phyloP scores from a whole-genome alignment of 108 stramenopile species.

The Fragilaria radians region DNA sequence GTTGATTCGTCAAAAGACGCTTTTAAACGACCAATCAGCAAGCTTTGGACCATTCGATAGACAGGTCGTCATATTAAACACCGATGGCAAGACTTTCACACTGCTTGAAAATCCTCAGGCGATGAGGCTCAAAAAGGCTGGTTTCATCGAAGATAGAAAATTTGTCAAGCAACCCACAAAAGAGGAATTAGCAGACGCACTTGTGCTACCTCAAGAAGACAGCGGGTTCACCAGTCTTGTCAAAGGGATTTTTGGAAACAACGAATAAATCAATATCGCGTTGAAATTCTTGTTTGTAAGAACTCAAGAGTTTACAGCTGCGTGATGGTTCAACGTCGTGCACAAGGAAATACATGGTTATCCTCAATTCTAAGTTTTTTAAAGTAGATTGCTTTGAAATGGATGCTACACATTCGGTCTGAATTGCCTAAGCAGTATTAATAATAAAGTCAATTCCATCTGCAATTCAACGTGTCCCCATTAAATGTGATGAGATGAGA shows the following conservation, averaged over 20 bases:
- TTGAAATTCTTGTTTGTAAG: too few species aligned
- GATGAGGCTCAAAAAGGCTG: constrained; percentile 76
- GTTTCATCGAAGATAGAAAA: constrained; percentile 65
- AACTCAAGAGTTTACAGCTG: too few species aligned
- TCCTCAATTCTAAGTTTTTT: too few species aligned
- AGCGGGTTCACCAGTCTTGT: constrained; percentile 24
- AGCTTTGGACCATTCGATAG: constrained; percentile 72
- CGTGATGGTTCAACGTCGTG: too few species aligned
- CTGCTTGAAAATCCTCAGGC: constrained; percentile 70
- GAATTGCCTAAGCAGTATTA: too few species aligned
- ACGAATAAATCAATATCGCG: too few species aligned
- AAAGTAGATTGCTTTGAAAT: too few species aligned
- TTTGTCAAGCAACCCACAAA: constrained; percentile 72
- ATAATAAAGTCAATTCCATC: too few species aligned
- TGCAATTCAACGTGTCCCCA: too few species aligned
- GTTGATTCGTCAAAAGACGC: constrained; percentile 52
- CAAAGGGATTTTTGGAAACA: constrained; percentile 43
- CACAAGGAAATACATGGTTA: too few species aligned
- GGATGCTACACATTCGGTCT: too few species aligned
- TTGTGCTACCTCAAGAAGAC: constrained; percentile 25
- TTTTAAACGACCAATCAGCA: constrained; percentile 66
- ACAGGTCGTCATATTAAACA: constrained; percentile 73
- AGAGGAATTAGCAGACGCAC: constrained; percentile 57
- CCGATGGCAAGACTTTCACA: constrained; percentile 67
- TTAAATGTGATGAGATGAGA: too few species aligned